Base-by-base conservation (phyloP, 2,329 filamentous ascomycete species). In the Fusarium subglutinans region DNA sequence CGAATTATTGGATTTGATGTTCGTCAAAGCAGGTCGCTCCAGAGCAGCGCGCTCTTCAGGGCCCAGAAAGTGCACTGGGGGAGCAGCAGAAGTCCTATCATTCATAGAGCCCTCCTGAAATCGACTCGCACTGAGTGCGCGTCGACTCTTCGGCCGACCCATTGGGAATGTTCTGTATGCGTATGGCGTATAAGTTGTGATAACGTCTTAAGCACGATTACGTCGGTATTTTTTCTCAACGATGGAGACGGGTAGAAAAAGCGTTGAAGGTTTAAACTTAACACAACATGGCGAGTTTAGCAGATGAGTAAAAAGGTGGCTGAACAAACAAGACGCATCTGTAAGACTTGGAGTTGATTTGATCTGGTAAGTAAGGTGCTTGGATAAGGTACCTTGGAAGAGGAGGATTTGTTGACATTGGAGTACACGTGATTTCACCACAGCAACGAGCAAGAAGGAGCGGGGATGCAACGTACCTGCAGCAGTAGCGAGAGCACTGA, bases 101-200 rank as follows among this genome's bases (percentile, higher is more conserved):
- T 92, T 94, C 93, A 98, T 96, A 78, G 92, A 96, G 45, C 93
- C 95, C 83, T 98, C 95, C 43, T 92, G 78, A 88, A 97, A 86
- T 83, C 90, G 80, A 84, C 90, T 85, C 44, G 76, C 82, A 69
- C 76, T 81, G 63, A 69, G 72, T 38, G 77, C 77, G 83, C 69
- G 83, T 80, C 67, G 83, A 80, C 69, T 79, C 65, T 66, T 75
- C 41, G 80, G 77, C 17, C 78, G 78, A 62, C 77, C 78, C 80
- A 80, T 82, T 55, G 56, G 58, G 24, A 47, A 64, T 24, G 59
- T 30, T 69, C 51, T 67, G 51, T 43, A 40, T 62, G 38, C 40
- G 71, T 63, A 61, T 74, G 48, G 55, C 40, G 59, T 73, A 18
- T 47, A 69, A 69, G 48, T 50, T 63, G 55, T 45, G 47, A 41